Evolutionary conservation across 306 rosid genomes (phyloP).

Genomic region (Nissolia schottii): DNA sequence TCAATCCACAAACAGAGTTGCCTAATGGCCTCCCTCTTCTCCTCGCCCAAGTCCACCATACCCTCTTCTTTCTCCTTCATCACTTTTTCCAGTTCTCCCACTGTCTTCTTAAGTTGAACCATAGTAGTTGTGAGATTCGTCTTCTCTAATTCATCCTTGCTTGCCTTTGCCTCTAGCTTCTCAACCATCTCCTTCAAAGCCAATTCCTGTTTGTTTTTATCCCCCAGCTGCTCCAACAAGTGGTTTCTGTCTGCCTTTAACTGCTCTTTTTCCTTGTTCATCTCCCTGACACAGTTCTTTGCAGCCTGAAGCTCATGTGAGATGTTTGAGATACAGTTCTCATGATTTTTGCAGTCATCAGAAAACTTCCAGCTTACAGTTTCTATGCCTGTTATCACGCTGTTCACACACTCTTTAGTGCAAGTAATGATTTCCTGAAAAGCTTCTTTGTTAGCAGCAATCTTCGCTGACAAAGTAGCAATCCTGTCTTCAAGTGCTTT

Average conservation of each 20-base stretch:
- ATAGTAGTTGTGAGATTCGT: constrained; percentile 44
- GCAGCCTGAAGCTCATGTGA: constrained; percentile 51
- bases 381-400: constrained; percentile 45
- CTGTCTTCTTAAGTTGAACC: constrained; percentile 56
- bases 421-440: constrained; percentile 38
- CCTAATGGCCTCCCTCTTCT: constrained; percentile 91
- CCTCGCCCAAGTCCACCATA: constrained; percentile 67
- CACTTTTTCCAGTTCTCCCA: constrained; percentile 55
- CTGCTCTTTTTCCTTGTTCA: constrained; percentile 36
- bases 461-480: constrained; percentile 39
- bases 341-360: constrained; percentile 31
- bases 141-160: constrained; percentile 59
- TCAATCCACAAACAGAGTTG: constrained; percentile 93
- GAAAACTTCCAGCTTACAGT: constrained; percentile 38
- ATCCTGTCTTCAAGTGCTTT: constrained; percentile 58
- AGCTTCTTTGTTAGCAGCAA: constrained; percentile 55
- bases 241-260: constrained; percentile 39
- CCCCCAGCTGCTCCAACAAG: constrained; percentile 47
- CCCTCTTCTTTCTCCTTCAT: constrained; percentile 67
- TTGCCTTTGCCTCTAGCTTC: constrained; percentile 54
- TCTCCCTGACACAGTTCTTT: constrained; percentile 47
- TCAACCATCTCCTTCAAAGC: constrained; percentile 35
- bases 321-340: constrained; percentile 34
- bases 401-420: constrained; percentile 34
- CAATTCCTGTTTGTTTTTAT: constrained; percentile 35